Base-by-base conservation (phyloP, 352 stramenopile genomes). In the Globisporangium paroecandrum region DNA sequence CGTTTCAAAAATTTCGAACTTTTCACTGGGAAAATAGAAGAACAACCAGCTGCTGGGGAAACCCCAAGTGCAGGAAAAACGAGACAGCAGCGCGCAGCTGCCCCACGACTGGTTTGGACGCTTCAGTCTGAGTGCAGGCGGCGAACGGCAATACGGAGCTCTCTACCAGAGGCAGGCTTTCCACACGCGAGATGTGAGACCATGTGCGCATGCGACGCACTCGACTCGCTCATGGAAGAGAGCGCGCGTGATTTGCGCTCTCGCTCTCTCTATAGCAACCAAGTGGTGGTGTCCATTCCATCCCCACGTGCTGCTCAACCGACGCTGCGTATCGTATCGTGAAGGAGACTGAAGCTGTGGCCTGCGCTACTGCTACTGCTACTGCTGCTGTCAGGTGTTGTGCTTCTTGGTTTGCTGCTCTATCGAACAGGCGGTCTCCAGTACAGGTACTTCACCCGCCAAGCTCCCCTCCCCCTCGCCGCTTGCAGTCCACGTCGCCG, bases 11-110 rank as follows among this genome's bases (percentile, higher is more conserved):
- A 58, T 24, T 58, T 38, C 53, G 29, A 60, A 43, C 20, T 60
- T 59, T 46, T 46, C 15, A 8, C 18, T 25, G 55, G 20, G 18
- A 60, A 60, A 60, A 60, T 25, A 41, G 55, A 59, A 59, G 15
- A 41, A 22, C 15, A 41, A 7, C 51, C 54, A 59, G 32, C 54
- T 59, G 54, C 22, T 57, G 32, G 24, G 51, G 25, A 57, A 57
- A 57, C 22, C 9, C 20, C n/a, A 20, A 27, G 4, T 8, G 22
- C 22, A 15, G 22, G 49, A 15, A 56, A 56, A 56, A 27, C 22
- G 9, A 57, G 49, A 32, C 49, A 57, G 22, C 10, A 32, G 15
- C 1, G 22, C 8, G 54, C 54, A 60, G 54, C 54, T 60, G 54
- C 27, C 25, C 13, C 10, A 32, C 3, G 13, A 20, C 4, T 20